These are phyloP conservation scores for Debaryomyces sp. DNA, from an alignment of 1,139 yeast species.

Conservation along the genomic window DNA sequence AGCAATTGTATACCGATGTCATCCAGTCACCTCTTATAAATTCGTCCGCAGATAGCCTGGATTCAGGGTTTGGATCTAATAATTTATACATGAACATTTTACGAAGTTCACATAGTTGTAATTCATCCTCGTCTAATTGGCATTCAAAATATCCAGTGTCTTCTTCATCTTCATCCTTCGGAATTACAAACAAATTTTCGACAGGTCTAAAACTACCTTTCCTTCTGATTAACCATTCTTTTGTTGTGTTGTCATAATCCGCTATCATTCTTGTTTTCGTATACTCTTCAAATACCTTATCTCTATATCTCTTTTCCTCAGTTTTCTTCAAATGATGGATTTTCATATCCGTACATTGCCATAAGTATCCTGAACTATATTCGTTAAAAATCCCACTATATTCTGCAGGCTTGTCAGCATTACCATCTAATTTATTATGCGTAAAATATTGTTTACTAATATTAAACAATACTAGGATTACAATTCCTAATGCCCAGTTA, in stretches of 20 bases:
- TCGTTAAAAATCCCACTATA: constrained; percentile 16
- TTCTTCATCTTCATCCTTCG: constrained; percentile 41
- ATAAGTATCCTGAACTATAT: constrained; percentile 28
- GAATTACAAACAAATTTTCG: constrained; percentile 27
- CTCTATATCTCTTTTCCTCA: constrained; percentile 26
- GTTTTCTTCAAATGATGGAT: constrained; percentile 12
- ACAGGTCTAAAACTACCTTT: constrained; percentile 33
- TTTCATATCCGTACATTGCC: constrained; percentile 36
- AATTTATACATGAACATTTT: constrained; percentile 57
- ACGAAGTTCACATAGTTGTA: constrained; percentile 42
- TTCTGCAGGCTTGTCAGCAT: constrained; percentile 15
- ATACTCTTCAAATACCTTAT: constrained; percentile 34
- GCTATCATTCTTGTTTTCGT: constrained; percentile 28
- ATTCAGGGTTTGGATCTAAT: constrained; percentile 55
- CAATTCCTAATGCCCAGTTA: constrained; percentile 70
- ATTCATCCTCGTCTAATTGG: constrained; percentile 2
- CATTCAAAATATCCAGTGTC: neutral
- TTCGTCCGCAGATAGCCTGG: constrained; percentile 46
- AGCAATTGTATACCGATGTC: constrained; percentile 49
- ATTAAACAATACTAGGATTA: constrained; percentile 37
- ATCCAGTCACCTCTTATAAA: constrained; percentile 55
- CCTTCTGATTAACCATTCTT: constrained; percentile 38
- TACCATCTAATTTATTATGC: constrained; percentile 11
- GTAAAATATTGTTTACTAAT: constrained; percentile 31
- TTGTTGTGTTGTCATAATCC: constrained; percentile 29